Base-by-base conservation (phyloP, 2,329 filamentous ascomycete genomes). In the Camillea tinctor region DNA sequence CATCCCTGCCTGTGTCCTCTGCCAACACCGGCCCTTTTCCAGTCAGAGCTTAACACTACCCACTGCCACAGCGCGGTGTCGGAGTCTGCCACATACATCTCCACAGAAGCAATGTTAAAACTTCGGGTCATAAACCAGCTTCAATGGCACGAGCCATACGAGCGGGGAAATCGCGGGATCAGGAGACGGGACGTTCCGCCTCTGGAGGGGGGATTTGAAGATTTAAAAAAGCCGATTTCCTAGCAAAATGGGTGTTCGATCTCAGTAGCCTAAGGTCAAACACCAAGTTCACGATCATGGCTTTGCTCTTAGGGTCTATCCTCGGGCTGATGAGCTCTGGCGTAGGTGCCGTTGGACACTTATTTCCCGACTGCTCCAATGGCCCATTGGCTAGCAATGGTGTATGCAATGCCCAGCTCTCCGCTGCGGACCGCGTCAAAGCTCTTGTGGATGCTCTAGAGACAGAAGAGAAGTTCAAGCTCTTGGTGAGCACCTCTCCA, bases 401-500 rank as follows among this genome's bases (percentile, higher is more conserved):
- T 57, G 66, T 71, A 23, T 71, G 68, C 21, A 65, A 69, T 24
- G 62, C 61, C 3, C 56, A 15, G 9, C 64, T 68, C 7, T 61
- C 65, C 5, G 59, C 66, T 19, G 50, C 59, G 13, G 58, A 69
- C 26, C 61, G 68, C 49, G 66, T 64, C 48, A 50, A 60, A 50
- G 68, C 65, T 48, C 64, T 71, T 1, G 65, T 71, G 20, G 57
- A 63, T 1, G 65, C 66, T 8, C 61, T 71, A 17, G 60, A 65
- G 40, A 66, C 63, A 3, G 60, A 68, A 5, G 68, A 71, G 60
- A 71, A 69, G 56, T 66, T 64, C 52, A 26, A 57, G 9, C 53
- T 69, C 7, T 51, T 69, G 52, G 56, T 53, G 17, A 76, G 69
- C 66, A 70, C 73, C 40, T 72, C 69, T 1, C 74, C 80, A 0